A percentile compares a stretch with the other conserved stretches of the same genome.
Conservation (phyloP, 2,329 filamentous ascomycete species). For the Talaromyces amestolkiae region DNA sequence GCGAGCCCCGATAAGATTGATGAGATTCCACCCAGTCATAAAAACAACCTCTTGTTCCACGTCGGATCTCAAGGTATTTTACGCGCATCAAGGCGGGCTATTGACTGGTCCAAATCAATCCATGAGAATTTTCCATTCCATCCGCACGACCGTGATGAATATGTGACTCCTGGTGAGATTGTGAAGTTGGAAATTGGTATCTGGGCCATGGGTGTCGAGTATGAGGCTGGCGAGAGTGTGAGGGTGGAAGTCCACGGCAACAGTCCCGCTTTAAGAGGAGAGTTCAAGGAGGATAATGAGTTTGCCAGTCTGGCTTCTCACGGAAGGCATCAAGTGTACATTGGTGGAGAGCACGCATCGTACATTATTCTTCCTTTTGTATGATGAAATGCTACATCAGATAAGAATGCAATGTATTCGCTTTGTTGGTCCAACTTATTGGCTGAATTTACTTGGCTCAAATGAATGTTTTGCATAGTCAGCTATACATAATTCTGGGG, state of each 20-base stretch:
- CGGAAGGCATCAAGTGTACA: slow-evolving; percentile 1
- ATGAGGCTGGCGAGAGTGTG: slow-evolving; percentile 39
- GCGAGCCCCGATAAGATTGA: slow-evolving; percentile 1
- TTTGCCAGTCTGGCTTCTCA: not conserved
- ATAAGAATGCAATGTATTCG: not conserved
- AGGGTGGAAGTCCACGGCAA: slow-evolving; percentile 20
- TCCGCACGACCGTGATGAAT: slow-evolving; percentile 41
- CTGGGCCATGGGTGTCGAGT: slow-evolving; percentile 46
- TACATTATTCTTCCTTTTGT: slow-evolving; percentile 13
- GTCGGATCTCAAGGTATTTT: slow-evolving; percentile 34
- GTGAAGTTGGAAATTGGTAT: slow-evolving; percentile 48
- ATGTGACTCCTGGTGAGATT: slow-evolving; percentile 40
- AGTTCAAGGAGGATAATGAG: slow-evolving; percentile 8
- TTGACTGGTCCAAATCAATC: slow-evolving; percentile 28
- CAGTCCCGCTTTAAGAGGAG: not conserved
- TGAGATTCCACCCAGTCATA: not conserved
- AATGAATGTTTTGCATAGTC: not conserved
- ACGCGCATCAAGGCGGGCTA: slow-evolving; percentile 42
- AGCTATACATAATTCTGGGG: not conserved
- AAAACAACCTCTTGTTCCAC: slow-evolving; percentile 4
- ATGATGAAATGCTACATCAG: not conserved
- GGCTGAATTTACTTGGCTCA: not conserved
- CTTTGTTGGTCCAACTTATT: not conserved
- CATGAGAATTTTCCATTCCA: slow-evolving; percentile 32
- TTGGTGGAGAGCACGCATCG: slow-evolving; percentile 2